A percentile compares a stretch with the other conserved stretches of the same genome.
Evolutionary conservation across 208 protist genomes (phyloP).

Genomic region (Leptomonas seymouri): DNA sequence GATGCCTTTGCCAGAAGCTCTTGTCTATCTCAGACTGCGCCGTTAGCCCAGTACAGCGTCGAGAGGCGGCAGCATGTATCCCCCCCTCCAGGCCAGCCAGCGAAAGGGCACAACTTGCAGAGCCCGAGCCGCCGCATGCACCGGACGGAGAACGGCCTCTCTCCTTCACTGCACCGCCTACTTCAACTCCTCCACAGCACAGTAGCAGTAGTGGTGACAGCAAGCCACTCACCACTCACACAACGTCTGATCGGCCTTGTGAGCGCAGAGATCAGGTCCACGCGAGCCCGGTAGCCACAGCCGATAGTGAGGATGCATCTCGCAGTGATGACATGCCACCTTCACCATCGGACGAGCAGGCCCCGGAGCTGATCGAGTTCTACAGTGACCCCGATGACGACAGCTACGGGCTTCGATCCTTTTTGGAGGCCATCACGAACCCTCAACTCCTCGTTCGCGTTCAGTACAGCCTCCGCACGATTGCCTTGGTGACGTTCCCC

Average conservation of each 20-base stretch:
- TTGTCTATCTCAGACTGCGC: background rate
- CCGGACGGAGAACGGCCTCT: background rate
- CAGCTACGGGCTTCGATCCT: slow-evolving; percentile 28
- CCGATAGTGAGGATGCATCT: background rate
- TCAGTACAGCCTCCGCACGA: slow-evolving; percentile 26
- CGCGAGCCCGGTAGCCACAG: background rate
- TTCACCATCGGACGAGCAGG: slow-evolving; percentile 9
- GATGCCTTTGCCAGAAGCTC: background rate
- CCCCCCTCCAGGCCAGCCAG: background rate
- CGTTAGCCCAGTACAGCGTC: background rate
- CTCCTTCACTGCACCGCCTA: background rate
- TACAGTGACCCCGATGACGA: slow-evolving; percentile 31
- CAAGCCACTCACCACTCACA: background rate
- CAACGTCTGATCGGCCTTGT: background rate
- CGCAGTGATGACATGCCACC: background rate
- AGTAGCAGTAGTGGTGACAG: too few species aligned
- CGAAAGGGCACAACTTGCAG: background rate
- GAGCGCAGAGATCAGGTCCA: background rate
- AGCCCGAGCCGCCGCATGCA: background rate
- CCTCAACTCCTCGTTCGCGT: slow-evolving; percentile 16
- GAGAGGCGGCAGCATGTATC: background rate
- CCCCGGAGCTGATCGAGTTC: slow-evolving; percentile 30
- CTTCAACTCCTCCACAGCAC: background rate
- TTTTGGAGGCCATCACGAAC: slow-evolving; percentile 29
- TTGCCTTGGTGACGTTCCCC: slow-evolving; percentile 31